Base-by-base conservation (phyloP, 768 basidiomycete species). In the Cystofilobasidium ferigula region DNA sequence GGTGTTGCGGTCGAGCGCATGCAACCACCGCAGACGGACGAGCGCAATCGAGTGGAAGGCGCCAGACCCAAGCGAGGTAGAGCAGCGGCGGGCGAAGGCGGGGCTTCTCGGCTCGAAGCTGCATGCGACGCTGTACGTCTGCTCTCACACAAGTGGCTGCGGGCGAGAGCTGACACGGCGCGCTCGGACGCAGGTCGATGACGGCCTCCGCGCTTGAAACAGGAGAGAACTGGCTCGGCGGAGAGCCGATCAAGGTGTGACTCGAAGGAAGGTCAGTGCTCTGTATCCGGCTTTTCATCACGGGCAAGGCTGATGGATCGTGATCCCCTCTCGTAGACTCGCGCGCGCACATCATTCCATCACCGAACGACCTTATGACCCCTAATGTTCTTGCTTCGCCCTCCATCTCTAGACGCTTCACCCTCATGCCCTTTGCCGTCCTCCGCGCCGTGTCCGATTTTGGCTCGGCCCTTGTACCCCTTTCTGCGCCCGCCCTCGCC, bases 181-280 rank as follows among this genome's bases (percentile, higher is more conserved):
- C 36, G 18, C 38, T 24, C 9, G 10, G 14, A 12, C 12, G 2
- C 43, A 64, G 63, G 3, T 43, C 42, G 28, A 35, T 64, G 45
- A 64, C 63, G 34, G 63, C 63, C 14, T 47, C 57, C 4, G 63
- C 57, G 0, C 43, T 64, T 3, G 63, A 64, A 48, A 64, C 30
- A 22, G 63, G 63, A 3, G 63, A 64, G 43, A 57, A 57, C 16
- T 64, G 63, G 63, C 42, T 64, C 2, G 63, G 63, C n/a, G 57
- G 63, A 10, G 61, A 8, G 30, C 12, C 51, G 4, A 54, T 54
- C 51, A 54, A 54, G 20, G 51, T 28, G 28, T 54, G 51, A 54
- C 51, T n/a, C n/a, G n/a, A n/a, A n/a, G n/a, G n/a, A n/a, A n/a
- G n/a, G n/a, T n/a, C n/a, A n/a, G n/a, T n/a, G n/a, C n/a, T n/a